phyloP scores from a whole-genome alignment of 768 basidiomycete species.

The Pleurotus citrinopileatus region DNA sequence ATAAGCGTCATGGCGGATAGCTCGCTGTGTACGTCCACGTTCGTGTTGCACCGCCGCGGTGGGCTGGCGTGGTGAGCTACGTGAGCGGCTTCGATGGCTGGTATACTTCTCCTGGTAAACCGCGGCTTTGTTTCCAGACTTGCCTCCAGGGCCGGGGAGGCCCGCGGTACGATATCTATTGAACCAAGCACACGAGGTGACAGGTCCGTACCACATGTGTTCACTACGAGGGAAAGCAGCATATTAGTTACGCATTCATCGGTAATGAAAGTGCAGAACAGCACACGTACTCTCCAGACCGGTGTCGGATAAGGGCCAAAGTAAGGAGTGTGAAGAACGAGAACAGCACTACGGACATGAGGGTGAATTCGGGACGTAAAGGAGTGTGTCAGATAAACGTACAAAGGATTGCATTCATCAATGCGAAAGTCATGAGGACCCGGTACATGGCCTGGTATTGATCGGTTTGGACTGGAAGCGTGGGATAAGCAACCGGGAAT shows the following conservation, averaged over 20 bases:
- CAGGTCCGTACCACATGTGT: conserved; percentile 68
- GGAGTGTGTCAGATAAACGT: conserved; percentile 22
- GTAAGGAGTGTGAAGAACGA: conserved; percentile 5
- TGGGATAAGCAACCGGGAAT: neutral
- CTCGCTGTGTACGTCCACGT: conserved; percentile 6
- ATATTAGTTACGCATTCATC: neutral
- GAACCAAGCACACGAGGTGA: conserved; percentile 75
- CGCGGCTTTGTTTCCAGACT: conserved; percentile 20
- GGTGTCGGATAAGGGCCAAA: conserved; percentile 6
- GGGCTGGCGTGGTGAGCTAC: conserved; percentile 4
- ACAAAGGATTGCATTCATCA: conserved; percentile 76
- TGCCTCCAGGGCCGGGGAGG: conserved; percentile 22
- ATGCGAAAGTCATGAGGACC: conserved; percentile 75
- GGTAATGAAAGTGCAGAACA: neutral
- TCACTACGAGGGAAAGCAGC: conserved; percentile 14
- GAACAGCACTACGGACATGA: conserved; percentile 2
- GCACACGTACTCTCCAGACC: conserved; percentile 8
- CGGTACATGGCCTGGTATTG: conserved; percentile 89
- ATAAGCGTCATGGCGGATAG: conserved; percentile 4
- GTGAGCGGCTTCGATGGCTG: neutral
- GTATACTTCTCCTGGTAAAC: conserved; percentile 4
- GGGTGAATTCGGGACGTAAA: neutral
- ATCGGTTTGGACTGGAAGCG: conserved; percentile 67
- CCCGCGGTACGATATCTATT: conserved; percentile 30
- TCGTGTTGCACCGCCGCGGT: conserved; percentile 6